Evolutionary conservation across 192 early-diverging fungal genomes (phyloP).

Genomic region (Thamnidium elegans): DNA sequence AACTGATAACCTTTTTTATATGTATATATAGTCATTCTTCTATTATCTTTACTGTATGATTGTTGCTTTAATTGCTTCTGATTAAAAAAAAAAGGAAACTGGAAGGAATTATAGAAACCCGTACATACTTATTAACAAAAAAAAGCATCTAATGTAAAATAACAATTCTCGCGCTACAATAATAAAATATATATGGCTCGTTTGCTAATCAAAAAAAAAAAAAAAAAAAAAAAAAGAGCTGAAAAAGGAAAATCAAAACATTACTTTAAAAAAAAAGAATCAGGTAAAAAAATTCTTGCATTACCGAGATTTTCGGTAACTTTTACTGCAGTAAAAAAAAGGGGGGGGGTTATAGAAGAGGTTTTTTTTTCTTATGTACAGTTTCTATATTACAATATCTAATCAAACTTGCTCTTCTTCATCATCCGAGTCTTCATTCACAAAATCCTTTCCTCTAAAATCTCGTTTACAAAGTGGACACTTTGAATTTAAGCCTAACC

Average conservation of each 20-base stretch:
- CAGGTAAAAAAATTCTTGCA: too few relatives aligned
- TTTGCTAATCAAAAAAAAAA: not conserved
- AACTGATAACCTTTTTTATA: not conserved
- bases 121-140: not conserved
- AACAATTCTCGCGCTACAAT: not conserved
- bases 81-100: not conserved
- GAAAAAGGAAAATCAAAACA: not conserved
- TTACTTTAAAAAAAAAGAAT: too few relatives aligned
- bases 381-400: too few relatives aligned
- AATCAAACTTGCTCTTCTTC: slow-evolving; percentile 2
- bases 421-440: not conserved
- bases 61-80: slow-evolving; percentile 20
- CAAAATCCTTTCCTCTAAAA: slow-evolving; percentile 40
- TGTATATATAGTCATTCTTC: slow-evolving; percentile 72
- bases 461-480: slow-evolving; percentile 76
- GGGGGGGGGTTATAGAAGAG: not conserved
- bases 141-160: too few relatives aligned
- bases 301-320: too few relatives aligned
- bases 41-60: slow-evolving; percentile 73
- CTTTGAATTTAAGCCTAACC: slow-evolving; percentile 69
- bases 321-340: too few relatives aligned
- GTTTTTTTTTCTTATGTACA: not conserved
- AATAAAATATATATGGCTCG: not conserved
- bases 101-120: too few relatives aligned
- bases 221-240: slow-evolving; percentile 1